Evolutionary conservation across 352 stramenopile species (phyloP), one percentile per base, ranked within the genome.

Genomic region (Globisporangium emineosum): DNA sequence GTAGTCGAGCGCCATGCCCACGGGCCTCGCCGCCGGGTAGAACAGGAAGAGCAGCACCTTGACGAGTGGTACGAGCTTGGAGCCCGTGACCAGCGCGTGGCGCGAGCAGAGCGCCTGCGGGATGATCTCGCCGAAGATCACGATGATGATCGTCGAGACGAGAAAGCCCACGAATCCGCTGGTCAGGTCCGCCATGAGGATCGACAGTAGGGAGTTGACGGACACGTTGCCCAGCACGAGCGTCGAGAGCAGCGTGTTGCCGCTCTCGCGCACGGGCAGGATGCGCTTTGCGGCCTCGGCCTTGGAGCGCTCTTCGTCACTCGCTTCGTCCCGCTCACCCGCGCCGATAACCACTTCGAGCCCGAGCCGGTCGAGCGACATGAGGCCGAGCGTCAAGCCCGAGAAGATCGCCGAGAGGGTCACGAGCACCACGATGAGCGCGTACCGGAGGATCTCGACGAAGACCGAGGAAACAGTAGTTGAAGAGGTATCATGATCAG

Each of bases 181-280:
- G 9, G 88, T 90, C 57, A 98, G 79, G 50, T 97, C 91, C 8
- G 94, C 95, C 78, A 99, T 92, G 2, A 99, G 77, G 78, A 99
- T 99, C 5, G 97, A 98, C 4, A 99, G 74, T 45, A 98, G 47
- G 40, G 95, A 94, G 73, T 99, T 99, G 10, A 99, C 97, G 2
- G 86, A 86, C 2, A 99, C 95, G 68, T 99, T 99, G 55, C 97
- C 97, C 12, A 99, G 71, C 17, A 99, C 81, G 37, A 99, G 79
- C 19, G 97, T 99, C 70, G 96, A 98, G 35, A 99, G 88, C 47
- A 99, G 79, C 23, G 98, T 77, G 72, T 99, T 99, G 37, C 97
- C 97, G 72, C 98, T 86, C 37, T 87, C 70, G 17, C 97, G 89
- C 32, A 99, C 68, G 3, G 91, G 88, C 21, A 87, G 50, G 40